Conservation (phyloP, 805 yeast genomes). For the Barnettozyma vustinii region DNA sequence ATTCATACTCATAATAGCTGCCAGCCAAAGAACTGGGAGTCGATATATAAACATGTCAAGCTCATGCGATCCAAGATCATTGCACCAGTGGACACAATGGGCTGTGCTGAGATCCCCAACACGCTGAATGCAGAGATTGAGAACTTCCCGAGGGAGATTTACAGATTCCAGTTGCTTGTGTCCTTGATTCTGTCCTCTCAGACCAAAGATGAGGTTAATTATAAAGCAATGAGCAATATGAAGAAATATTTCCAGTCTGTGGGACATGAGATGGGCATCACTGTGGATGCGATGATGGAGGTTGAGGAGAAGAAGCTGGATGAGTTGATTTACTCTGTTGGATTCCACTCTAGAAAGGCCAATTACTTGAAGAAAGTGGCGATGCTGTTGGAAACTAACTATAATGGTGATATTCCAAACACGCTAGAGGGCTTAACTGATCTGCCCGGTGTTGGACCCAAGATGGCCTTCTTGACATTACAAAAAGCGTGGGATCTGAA, state of each 20-base stretch:
- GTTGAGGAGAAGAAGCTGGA: constrained; percentile 57
- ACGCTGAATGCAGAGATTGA: constrained; percentile 28
- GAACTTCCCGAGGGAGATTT: constrained; percentile 30
- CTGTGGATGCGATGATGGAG: constrained; percentile 46
- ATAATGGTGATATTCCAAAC: constrained; percentile 67
- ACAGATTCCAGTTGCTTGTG: constrained; percentile 68
- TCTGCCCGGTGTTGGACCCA: constrained; percentile 93
- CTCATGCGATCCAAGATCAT: constrained; percentile 57
- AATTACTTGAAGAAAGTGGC: constrained; percentile 59
- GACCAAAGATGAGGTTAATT: constrained; percentile 85
- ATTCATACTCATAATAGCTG: background rate
- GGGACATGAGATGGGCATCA: constrained; percentile 48
- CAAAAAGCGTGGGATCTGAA: constrained; percentile 79
- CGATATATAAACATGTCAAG: constrained; percentile 55
- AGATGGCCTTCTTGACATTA: constrained; percentile 80
- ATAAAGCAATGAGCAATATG: constrained; percentile 59
- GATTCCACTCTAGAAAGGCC: constrained; percentile 82
- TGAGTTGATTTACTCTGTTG: constrained; percentile 66
- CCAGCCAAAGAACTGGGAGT: constrained; percentile 44
- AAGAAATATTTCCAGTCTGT: constrained; percentile 40
- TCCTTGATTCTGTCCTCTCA: constrained; percentile 87
- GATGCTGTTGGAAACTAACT: constrained; percentile 42
- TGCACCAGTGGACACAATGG: constrained; percentile 90
- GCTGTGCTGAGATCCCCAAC: constrained; percentile 61
- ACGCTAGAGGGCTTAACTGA: constrained; percentile 57